These are phyloP conservation scores for Backusella parvicylindrica DNA, from an alignment of 192 early-diverging fungal genomes.

Conservation along the genomic window DNA sequence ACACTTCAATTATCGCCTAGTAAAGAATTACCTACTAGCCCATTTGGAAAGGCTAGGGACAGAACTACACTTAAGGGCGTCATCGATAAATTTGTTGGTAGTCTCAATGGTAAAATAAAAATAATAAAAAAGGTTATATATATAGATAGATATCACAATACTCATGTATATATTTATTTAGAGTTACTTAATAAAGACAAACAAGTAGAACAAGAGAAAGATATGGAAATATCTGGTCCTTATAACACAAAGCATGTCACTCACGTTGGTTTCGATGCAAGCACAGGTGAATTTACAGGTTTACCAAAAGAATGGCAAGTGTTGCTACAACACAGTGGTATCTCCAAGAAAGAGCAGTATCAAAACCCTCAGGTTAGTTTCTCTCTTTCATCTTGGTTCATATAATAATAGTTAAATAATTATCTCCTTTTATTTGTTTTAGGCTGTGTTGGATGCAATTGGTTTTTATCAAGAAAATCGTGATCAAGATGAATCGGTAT, in stretches of 20 bases:
- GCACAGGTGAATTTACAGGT: constrained; percentile 94
- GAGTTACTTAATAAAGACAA: constrained; percentile 22
- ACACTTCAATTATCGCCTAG: neutral
- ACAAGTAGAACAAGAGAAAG: constrained; percentile 48
- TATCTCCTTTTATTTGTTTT: constrained; percentile 1
- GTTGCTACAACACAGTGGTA: constrained; percentile 90
- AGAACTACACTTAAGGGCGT: constrained; percentile 51
- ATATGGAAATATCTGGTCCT: constrained; percentile 88
- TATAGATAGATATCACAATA: neutral
- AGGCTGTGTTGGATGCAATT: constrained; percentile 80
- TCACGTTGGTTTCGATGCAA: constrained; percentile 96
- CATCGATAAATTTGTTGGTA: constrained; percentile 49
- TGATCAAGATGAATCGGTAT: constrained; percentile 32
- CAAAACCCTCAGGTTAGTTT: constrained; percentile 76
- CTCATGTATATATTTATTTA: neutral
- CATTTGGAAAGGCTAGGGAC: constrained; percentile 25
- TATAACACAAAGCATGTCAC: constrained; percentile 97
- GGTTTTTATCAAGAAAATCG: constrained; percentile 74
- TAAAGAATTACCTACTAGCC: constrained; percentile 1
- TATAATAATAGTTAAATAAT: neutral
- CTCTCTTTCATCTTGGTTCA: neutral
- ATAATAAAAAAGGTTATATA: neutral
- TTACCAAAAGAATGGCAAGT: constrained; percentile 92
- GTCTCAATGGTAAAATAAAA: constrained; percentile 36
- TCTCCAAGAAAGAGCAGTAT: constrained; percentile 90